Evolutionary conservation across 352 stramenopile species (phyloP), one percentile per base, ranked within the genome.

Genomic region (Pythium volutum): DNA sequence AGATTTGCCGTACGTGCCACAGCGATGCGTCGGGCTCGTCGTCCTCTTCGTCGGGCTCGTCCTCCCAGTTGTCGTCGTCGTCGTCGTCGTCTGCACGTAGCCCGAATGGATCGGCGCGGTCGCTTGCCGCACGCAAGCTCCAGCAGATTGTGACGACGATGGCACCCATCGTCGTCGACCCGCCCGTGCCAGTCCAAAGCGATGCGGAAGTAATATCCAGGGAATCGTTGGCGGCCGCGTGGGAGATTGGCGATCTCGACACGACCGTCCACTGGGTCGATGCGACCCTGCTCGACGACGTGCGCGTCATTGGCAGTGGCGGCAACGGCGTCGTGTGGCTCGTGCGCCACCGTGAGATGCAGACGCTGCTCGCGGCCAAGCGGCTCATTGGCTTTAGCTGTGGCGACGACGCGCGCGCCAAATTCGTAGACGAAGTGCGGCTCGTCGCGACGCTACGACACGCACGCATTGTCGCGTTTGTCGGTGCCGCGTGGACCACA

Each of bases 401-500:
- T 12, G 27, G n/a, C 14, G 53, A 50, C 38, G 15, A 50, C 25
- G 39, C n/a, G 5, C 38, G 38, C 18, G 49, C 58, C 1, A 34
- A 27, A 10, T 71, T 71, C 26, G 36, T 59, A 14, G 52, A 64
- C 1, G 58, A 71, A 41, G 66, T 71, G 27, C 52, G 47, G 18
- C 46, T 71, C 22, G 59, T 63, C 31, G 22, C 58, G 16, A 29
- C 31, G 31, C 60, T 71, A 7, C 22, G 12, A 1, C 64, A 71
- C 25, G 33, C 64, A n/a, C 58, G 64, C 20, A 62, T 71, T 23
- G 52, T 71, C 0, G 12, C 20, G 1, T 62, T 71, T 39, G 43
- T 71, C 8, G 64, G 59, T 14, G 63, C 49, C 33, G 52, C 58
- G 15, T 71, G 64, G 58, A 60, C 53, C 10, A n/a, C 16, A 18